Base-by-base conservation (phyloP, 148 eudicot genomes). In the Amaranthus hypochondriacus region DNA sequence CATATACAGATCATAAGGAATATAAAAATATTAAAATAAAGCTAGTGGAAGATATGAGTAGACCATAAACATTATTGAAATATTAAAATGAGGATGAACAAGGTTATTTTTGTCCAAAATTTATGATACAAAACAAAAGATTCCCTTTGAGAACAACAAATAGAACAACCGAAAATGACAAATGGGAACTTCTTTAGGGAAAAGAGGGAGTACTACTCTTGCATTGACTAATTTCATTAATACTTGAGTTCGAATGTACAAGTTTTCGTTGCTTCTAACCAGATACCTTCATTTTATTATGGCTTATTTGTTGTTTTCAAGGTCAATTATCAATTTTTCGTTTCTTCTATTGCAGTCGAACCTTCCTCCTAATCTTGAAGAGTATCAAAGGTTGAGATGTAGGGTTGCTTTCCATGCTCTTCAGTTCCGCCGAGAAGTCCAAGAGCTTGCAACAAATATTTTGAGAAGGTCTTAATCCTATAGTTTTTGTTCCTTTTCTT, bases 351-450 rank as follows among this genome's bases (percentile, higher is more conserved):
- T 50, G 69, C 76, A 94, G 98, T 84, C 93, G 54, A 74, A 84
- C 52, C 98, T 94, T 72, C 93, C 93, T 59, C 85, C 88, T 49
- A 66, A 82, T 67, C 89, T 91, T 58, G 96, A 88, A 81, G 98
- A 91, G 77, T 88, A 88, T 80, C 97, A 91, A 66, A 83, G 93
- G 76, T 81, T 94, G 73, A 87, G 98, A 83, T 94, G 98, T 68
- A 81, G 98, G 74, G 97, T 91, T 73, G 79, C 92, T 65, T 94
- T 77, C 81, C 96, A 94, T 62, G 96, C 98, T 62, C 84, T 94
- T 58, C 79, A 74, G 61, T 89, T 94, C 76, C 86, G 98, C 65
- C 77, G 83, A 5, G 98, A 88, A 81, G 93, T 94, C 55, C 88
- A 87, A 59, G 88, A 94, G 73, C 95, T 94, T 51, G 92, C 98